Evolutionary conservation across 257 asterid genomes (phyloP), one percentile per base, ranked within the genome.

Genomic region (Solanum habrochaites): DNA sequence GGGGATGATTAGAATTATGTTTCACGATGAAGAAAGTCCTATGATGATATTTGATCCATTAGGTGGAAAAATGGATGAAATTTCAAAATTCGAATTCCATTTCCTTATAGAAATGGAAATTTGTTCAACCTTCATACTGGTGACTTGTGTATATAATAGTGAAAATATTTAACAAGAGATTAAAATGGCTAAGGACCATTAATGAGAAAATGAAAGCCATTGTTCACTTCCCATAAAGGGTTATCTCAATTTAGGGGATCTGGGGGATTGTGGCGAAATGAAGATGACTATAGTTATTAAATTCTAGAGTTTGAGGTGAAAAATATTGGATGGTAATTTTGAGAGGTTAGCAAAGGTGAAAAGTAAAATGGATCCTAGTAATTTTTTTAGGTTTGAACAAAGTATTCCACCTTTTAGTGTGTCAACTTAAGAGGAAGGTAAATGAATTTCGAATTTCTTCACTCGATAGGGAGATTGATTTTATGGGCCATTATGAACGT

Each of bases 201-300:
- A n/a, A 71, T 82, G 47, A 85, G 29, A 86, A 32, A 15, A 90
- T 90, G 88, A n/a, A 73, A 35, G 52, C 89, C 89, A 29, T 86
- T 62, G 75, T 90, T 72, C 91, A 5, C 69, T 67, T 52, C 3
- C 87, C 90, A 20, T 81, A 67, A 25, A 58, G 13, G 90, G 70
- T 27, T 90, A 85, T 52, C 29, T 88, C 6, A 90, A 90, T 21
- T 88, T 81, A 90, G n/a, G 92, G 60, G 92, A 90, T 40, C 89
- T 90, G n/a, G n/a, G n/a, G 60, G 88, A 90, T 43, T 78, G 88
- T 45, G 90, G 90, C 21, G 16, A 29, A 90, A 88, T 66, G 29
- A 27, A 40, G 78, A 35, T 20, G 83, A 8, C 10, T 83, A 83
- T 31, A 83, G 85, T 25, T 90, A 88, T 66, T 80, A n/a, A 62